These are phyloP conservation scores for Mediolabrus comicus DNA, from an alignment of 108 stramenopile genomes.

Conservation along the genomic window DNA sequence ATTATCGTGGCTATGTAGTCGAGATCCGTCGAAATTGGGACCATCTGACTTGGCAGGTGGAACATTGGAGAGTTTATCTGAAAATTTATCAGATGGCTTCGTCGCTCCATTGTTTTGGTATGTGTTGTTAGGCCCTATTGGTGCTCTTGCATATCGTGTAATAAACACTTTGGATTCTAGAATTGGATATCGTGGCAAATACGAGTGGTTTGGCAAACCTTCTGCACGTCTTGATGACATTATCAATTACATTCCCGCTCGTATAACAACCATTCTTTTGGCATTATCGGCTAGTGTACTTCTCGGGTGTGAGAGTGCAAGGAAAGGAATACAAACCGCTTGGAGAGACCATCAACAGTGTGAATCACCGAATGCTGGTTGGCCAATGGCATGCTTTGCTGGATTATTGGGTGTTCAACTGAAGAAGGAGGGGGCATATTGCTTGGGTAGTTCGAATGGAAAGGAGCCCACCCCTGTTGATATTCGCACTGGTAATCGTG, in stretches of 20 bases:
- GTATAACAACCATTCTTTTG: slow-evolving; percentile 40
- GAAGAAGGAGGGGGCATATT: slow-evolving; percentile 41
- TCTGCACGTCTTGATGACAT: slow-evolving; percentile 55
- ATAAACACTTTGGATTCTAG: slow-evolving; percentile 52
- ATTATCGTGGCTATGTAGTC: slow-evolving; percentile 54
- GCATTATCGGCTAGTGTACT: slow-evolving; percentile 9
- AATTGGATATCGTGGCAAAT: slow-evolving; percentile 48
- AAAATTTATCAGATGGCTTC: slow-evolving; percentile 54
- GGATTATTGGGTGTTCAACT: slow-evolving; percentile 43
- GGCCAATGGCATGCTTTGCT: slow-evolving; percentile 55
- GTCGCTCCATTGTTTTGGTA: slow-evolving; percentile 55
- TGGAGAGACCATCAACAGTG: slow-evolving; percentile 35
- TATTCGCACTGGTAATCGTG: slow-evolving; percentile 34
- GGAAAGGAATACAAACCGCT: slow-evolving; percentile 28
- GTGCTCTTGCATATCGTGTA: slow-evolving; percentile 48
- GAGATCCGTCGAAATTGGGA: slow-evolving; percentile 41
- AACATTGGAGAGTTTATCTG: slow-evolving; percentile 40
- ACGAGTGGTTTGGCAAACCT: slow-evolving; percentile 46
- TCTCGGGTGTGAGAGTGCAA: not conserved
- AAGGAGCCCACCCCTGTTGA: slow-evolving; percentile 22
- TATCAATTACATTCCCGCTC: slow-evolving; percentile 45
- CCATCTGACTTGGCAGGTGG: slow-evolving; percentile 42
- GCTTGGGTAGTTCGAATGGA: slow-evolving; percentile 16
- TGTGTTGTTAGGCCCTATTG: slow-evolving; percentile 34
- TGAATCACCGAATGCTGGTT: slow-evolving; percentile 55